Base-by-base conservation (phyloP, 139 green algal species). In the Klebsormidium nitens region DNA sequence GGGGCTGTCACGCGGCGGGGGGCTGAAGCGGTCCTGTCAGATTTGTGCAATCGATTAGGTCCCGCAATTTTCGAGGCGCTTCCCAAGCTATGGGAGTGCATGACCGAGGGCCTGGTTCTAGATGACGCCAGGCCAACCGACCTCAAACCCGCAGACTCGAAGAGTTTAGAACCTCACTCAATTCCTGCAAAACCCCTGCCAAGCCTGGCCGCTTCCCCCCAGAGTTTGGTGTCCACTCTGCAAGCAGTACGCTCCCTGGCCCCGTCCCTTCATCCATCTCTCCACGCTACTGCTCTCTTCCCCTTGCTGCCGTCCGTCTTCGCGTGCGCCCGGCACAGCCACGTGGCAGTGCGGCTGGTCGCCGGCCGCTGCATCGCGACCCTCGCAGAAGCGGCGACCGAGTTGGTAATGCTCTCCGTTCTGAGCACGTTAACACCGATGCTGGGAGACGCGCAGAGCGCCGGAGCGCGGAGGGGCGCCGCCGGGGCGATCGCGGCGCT, bases 161-260 rank as follows among this genome's bases (percentile, higher is more conserved):
- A n/a, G n/a, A n/a, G n/a, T n/a, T n/a, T n/a, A n/a, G n/a, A n/a
- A n/a, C n/a, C n/a, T n/a, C n/a, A n/a, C n/a, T n/a, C n/a, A n/a
- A n/a, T n/a, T n/a, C n/a, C n/a, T n/a, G n/a, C n/a, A n/a, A n/a
- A n/a, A n/a, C 63, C n/a, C 5, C 49, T 71, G 63, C 63, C 63
- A 35, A 23, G 36, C 29, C 23, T 71, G 26, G 3, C 36, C 32
- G 63, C 47, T 28, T 28, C 36, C 5, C 26, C 63, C 5, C 26
- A 31, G 74, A 32, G 34, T 40, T 39, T 56, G 32, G 36, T 36
- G 60, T 50, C 56, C 56, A 65, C 72, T 0, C 72, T 91, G 42
- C 84, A 91, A 44, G 39, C 95, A 2, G 62, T 96, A n/a, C 74
- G 75, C 0, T 81, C 86, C 29, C n/a, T 95, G 6, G 87, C 67